Percentiles rank a stretch among this genome's conserved stretches.
phyloP scores from a whole-genome alignment of 2,329 filamentous ascomycete genomes.

The Colletotrichum sp. region DNA sequence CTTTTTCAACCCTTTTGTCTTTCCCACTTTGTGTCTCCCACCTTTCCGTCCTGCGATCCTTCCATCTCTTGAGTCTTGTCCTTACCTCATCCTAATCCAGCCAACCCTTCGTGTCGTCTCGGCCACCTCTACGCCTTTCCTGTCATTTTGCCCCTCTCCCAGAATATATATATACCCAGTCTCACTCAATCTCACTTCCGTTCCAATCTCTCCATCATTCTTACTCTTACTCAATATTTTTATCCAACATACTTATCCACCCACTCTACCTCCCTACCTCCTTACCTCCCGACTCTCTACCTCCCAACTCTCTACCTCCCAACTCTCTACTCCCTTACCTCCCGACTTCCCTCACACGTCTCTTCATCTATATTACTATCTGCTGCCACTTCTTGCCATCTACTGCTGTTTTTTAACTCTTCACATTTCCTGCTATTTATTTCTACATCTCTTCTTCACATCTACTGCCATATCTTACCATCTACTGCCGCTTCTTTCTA shows the following conservation, averaged over 20 bases:
- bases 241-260: background rate
- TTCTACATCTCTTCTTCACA: background rate
- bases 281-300: background rate
- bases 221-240: background rate
- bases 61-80: background rate
- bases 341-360: background rate
- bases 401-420: background rate
- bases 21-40: background rate
- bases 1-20: background rate
- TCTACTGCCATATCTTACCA: background rate
- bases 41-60: background rate
- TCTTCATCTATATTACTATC: background rate
- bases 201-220: no score
- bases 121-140: background rate
- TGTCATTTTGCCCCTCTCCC: background rate
- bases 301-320: background rate
- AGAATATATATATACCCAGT: background rate
- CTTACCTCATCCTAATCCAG: background rate
- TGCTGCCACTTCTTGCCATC: background rate
- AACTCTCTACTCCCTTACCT: background rate
- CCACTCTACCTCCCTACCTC: background rate
- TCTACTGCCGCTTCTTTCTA: background rate
- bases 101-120: background rate
- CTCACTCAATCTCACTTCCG: background rate
- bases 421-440: background rate